Base-by-base conservation (phyloP, 2,329 filamentous ascomycete species). In the Xylogone sp. region DNA sequence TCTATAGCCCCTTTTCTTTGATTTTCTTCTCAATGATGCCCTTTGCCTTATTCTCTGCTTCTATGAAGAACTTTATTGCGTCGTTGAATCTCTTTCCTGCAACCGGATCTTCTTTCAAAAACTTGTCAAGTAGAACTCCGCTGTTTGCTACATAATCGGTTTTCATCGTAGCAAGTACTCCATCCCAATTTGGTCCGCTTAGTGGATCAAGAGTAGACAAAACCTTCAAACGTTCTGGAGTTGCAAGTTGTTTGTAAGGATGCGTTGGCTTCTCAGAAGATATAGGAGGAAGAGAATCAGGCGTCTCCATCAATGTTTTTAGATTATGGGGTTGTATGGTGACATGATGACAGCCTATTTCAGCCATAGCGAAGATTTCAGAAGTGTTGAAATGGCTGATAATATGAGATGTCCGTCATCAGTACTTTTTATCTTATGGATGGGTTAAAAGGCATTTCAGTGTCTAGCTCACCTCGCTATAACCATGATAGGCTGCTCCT, bases 71-170 rank as follows among this genome's bases (percentile, higher is more conserved):
- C 20, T 66, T 63, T 24, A 76, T 56, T 9, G 72, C 72, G 50
- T 69, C 65, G 13, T 61, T 61, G 18, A 76, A 59, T 3, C 73
- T 65, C n/a, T 63, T 64, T 34, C 62, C 63, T 1, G 69, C 66
- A 21, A 69, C 59, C 12, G 68, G 58, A 44, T 77, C 74, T 10
- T 62, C 63, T 27, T 64, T 64, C 48, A 75, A 73, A 4, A 73
- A 71, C 49, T 69, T 69, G 10, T 73, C 66, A 20, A 79, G 64
- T 51, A 65, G 68, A 24, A 58, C 68, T 3, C 75, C 75, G 6
- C 68, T 67, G 46, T 77, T 66, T 4, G 70, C 70, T 13, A 78
- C 69, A 52, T 76, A 78, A 56, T 78, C 74, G 2, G 73, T 62
- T 19, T 71, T 65, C 1, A 69, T 71, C 22, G 63, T 63, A 0